Evolutionary conservation across 1,284 basidiomycete species (phyloP).

Genomic region (Moesziomyces antarcticus): DNA sequence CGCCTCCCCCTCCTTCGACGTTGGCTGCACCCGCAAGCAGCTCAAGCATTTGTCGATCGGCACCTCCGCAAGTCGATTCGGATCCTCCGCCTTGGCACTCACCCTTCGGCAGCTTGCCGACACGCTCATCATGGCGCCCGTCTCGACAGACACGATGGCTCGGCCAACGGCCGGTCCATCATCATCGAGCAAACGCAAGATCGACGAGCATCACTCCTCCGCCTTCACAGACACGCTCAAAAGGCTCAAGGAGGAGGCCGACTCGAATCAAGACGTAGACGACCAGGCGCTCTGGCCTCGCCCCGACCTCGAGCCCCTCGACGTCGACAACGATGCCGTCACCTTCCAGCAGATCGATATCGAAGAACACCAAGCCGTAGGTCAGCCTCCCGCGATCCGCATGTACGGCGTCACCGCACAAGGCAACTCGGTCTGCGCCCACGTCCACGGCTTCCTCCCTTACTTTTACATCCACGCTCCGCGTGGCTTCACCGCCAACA

Average conservation of each 20-base stretch:
- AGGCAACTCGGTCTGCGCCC: conserved; percentile 64
- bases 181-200: conserved; percentile 42
- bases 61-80: background rate
- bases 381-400: conserved; percentile 59
- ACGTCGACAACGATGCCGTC: conserved; percentile 45
- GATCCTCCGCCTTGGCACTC: background rate
- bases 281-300: conserved; percentile 55
- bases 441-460: conserved; percentile 66
- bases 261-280: conserved; percentile 46
- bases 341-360: conserved; percentile 67
- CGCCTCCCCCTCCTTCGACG: no score
- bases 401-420: conserved; percentile 65
- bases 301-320: conserved; percentile 47
- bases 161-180: conserved; percentile 22
- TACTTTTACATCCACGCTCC: conserved; percentile 67
- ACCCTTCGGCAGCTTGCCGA: conserved; percentile 18
- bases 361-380: conserved; percentile 59
- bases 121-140: conserved; percentile 37
- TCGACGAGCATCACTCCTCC: conserved; percentile 46
- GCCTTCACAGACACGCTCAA: conserved; percentile 59
- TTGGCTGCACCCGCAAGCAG: no score
- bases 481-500: conserved; percentile 55
- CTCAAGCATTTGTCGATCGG: background rate
- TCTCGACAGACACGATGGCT: conserved; percentile 34
- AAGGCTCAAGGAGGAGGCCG: conserved; percentile 48